Evolutionary conservation across 1,284 basidiomycete genomes (phyloP).

Genomic region (Fomitopsis betulina): DNA sequence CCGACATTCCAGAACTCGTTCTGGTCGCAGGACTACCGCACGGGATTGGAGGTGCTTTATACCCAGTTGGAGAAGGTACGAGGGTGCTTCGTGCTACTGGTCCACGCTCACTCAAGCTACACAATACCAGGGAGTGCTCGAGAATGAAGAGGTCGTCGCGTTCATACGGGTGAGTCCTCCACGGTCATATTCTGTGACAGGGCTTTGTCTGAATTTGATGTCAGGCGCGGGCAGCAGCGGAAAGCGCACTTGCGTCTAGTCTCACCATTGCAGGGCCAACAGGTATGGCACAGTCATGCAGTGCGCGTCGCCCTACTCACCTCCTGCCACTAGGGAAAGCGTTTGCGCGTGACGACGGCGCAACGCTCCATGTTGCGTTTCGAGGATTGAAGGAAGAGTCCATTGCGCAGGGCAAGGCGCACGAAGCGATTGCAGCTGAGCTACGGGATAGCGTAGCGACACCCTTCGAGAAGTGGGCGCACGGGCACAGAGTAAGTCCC

Average conservation of each 20-base stretch:
- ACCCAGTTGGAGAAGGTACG: slow-evolving; percentile 74
- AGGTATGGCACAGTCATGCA: slow-evolving; percentile 33
- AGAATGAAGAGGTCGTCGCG: slow-evolving; percentile 76
- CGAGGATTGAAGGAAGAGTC: slow-evolving; percentile 75
- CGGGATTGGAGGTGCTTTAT: slow-evolving; percentile 75
- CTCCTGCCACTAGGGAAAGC: slow-evolving; percentile 42
- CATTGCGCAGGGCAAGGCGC: slow-evolving; percentile 57
- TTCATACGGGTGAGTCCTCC: slow-evolving; percentile 68
- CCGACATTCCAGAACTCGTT: slow-evolving; percentile 86
- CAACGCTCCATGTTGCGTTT: slow-evolving; percentile 72
- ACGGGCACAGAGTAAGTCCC: slow-evolving; percentile 52
- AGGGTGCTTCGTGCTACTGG: neutral
- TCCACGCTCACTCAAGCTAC: slow-evolving; percentile 1
- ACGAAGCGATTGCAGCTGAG: slow-evolving; percentile 63
- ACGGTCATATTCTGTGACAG: neutral
- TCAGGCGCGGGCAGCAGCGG: slow-evolving; percentile 63
- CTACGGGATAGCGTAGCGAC: slow-evolving; percentile 63
- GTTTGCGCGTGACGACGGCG: slow-evolving; percentile 76
- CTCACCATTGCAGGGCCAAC: slow-evolving; percentile 49
- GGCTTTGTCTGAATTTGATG: neutral
- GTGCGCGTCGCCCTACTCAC: slow-evolving; percentile 1
- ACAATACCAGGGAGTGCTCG: slow-evolving; percentile 55
- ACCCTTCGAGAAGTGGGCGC: slow-evolving; percentile 74
- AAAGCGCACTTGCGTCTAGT: slow-evolving; percentile 54
- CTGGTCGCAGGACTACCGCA: slow-evolving; percentile 87